These are phyloP conservation scores for Amanita polypyramis DNA, from an alignment of 768 basidiomycete species.

Conservation along the genomic window DNA sequence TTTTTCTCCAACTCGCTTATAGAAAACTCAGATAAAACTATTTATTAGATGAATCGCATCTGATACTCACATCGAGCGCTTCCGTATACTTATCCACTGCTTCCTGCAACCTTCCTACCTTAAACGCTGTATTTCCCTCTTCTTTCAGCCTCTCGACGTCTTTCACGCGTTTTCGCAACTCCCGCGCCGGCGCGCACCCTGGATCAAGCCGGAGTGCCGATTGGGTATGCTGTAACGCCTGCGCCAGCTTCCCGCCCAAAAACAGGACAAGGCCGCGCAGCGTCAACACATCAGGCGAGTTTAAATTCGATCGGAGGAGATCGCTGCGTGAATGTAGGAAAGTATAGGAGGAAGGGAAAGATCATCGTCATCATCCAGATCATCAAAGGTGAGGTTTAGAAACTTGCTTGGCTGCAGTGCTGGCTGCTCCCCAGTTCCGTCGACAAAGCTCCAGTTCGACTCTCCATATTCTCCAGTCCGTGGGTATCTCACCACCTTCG, in stretches of 20 bases:
- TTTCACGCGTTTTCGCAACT: constrained; percentile 67
- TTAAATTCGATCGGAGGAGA: constrained; percentile 57
- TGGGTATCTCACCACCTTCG: constrained; percentile 67
- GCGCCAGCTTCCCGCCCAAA: constrained; percentile 56
- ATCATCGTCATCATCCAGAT: not conserved
- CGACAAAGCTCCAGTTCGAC: constrained; percentile 69
- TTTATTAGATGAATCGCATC: not conserved
- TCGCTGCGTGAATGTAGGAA: constrained; percentile 35
- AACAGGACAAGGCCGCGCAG: constrained; percentile 76
- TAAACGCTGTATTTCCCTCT: constrained; percentile 75
- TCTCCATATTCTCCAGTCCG: constrained; percentile 73
- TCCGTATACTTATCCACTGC: constrained; percentile 64
- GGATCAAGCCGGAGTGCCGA: constrained; percentile 74
- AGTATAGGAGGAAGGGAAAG: constrained; percentile 1
- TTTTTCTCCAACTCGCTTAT: constrained; percentile 53
- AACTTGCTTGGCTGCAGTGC: constrained; percentile 60
- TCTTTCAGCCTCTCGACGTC: constrained; percentile 79
- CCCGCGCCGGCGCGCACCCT: constrained; percentile 58
- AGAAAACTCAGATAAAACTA: not conserved
- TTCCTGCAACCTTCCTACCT: constrained; percentile 42
- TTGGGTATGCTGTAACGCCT: constrained; percentile 59
- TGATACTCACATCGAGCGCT: constrained; percentile 47
- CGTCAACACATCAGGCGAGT: constrained; percentile 71
- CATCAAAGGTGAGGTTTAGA: constrained; percentile 3
- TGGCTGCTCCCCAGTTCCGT: constrained; percentile 66